Base-by-base conservation (phyloP, 495 filamentous ascomycete genomes). In the Aspergillus olivimuriae region DNA sequence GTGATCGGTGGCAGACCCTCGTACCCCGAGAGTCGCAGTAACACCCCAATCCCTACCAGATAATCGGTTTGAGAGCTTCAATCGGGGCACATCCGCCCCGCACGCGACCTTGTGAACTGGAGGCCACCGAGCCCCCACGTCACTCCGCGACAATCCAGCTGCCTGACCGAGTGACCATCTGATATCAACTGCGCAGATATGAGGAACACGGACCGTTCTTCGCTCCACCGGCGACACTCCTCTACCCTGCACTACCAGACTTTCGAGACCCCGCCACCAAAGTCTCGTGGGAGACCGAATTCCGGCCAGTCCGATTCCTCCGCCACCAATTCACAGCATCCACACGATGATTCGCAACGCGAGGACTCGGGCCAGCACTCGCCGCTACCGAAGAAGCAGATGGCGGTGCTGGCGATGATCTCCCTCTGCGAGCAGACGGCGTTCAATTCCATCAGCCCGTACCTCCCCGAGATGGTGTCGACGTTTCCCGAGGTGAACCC, bases 401-500 rank as follows among this genome's bases (percentile, higher is more conserved):
- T 98, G 40, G 72, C 76, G 4, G 79, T 95, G 2, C 72, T 98
- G 19, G 92, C 89, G 2, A 64, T 97, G 50, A 86, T 98, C 35
- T 88, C 89, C 3, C 73, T 98, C 15, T 83, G 86, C 23, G 92
- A 98, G 52, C 92, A 98, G 66, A 96, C 94, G 0, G 92, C 92
- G 1, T 77, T 98, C 53, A 97, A 98, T 56, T 92, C 86, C 11
- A 94, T 98, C 47, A 85, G 84, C n/a, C 92, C 92, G 0, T 98
- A 98, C 62, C 78, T 98, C 0, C 92, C 92, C 0, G 78, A 88
- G 44, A 97, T 97, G 91, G 80, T 86, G 2, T 79, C 82, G 8
- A 81, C 77, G 5, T 97, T 98, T 52, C 84, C 87, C 3, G 86
- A 88, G 47, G 83, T 95, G 21, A 70, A 83, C 17, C 53, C 70